Evolutionary conservation across 1,284 basidiomycete genomes (phyloP).

Genomic region (Cutaneotrichosporon sp.): DNA sequence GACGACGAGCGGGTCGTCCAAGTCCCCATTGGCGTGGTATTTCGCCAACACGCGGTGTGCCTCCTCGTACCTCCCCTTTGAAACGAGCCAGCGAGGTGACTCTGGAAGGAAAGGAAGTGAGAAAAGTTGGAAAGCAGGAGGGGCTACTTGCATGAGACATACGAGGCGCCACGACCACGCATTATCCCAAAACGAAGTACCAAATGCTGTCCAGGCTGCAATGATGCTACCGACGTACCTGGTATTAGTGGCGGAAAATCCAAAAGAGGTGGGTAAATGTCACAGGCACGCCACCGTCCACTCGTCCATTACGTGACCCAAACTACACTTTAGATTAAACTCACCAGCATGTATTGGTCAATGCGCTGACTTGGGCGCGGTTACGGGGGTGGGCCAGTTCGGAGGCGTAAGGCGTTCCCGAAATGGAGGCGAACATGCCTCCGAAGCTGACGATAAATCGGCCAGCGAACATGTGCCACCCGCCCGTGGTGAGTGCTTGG

Average conservation of each 20-base stretch:
- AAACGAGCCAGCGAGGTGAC: conserved; percentile 47
- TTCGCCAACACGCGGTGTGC: conserved; percentile 37
- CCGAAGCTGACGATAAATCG: conserved; percentile 22
- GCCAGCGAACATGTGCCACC: conserved; percentile 17
- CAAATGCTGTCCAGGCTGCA: conserved; percentile 25
- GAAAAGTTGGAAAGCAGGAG: conserved; percentile 5
- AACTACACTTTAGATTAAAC: no score
- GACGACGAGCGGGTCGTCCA: conserved; percentile 29
- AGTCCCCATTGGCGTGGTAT: conserved; percentile 36
- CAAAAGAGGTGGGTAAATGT: no score
- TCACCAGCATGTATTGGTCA: conserved; percentile 19
- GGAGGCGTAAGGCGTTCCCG: conserved; percentile 14
- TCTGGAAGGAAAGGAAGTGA: conserved; percentile 35
- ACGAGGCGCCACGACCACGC: conserved; percentile 30
- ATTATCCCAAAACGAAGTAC: conserved; percentile 6
- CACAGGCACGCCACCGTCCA: not conserved
- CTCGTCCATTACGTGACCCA: not conserved
- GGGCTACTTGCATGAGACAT: conserved; percentile 22
- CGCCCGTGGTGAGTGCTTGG: conserved; percentile 17
- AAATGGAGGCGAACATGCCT: conserved; percentile 5
- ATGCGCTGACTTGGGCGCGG: conserved; percentile 13
- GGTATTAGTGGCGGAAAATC: not conserved
- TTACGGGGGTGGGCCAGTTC: conserved; percentile 24
- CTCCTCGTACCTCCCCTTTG: conserved; percentile 31
- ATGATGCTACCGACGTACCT: conserved; percentile 22